Base-by-base conservation (phyloP, 257 asterid genomes). In the Schizonepeta tenuifolia region DNA sequence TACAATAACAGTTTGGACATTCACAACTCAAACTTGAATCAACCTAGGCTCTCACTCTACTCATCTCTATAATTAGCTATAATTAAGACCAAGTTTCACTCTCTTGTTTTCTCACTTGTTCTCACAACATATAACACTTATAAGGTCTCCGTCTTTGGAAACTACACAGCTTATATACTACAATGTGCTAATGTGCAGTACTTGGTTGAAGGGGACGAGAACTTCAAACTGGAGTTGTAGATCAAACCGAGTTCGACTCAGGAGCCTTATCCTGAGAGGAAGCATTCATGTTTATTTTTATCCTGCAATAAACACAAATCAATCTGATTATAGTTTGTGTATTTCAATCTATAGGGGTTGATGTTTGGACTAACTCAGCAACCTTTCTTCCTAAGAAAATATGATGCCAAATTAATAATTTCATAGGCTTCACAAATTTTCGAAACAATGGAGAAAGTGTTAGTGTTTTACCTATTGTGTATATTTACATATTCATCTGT, bases 401-500 rank as follows among this genome's bases (percentile, higher is more conserved):
- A 47, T 15, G 2, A 4, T 15, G 21, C 6, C 54, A 47, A 47
- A 18, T n/a, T 21, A 53, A 9, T 17, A 22, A 22, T 10, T 1
- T 49, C 55, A 4, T 56, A 56, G 49, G 47, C 2, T 38, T 15
- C 3, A 9, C 26, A 3, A 3, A 13, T 8, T 9, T 18, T 3
- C 4, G 22, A 38, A 36, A 38, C 35, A 4, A 36, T 18, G 47
- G 2, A 14, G 31, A 12, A 58, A 38, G 68, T 33, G 35, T 21
- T 14, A 38, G 12, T 38, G 47, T 7, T 28, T 81, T 80, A 94
- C 99, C 92, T 87, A 85, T 95, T 95, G 86, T 95, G 99, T 78
- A 95, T 95, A 88, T 95, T 92, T 47, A 95, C 99, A 26, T 94
- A 94, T 77, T 94, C 98, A 41, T 94, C 99, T 4, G 99, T 94